Evolutionary conservation across 805 yeast species (phyloP), one percentile per base, ranked within the genome.

Genomic region (Candida coquimbonensis): DNA sequence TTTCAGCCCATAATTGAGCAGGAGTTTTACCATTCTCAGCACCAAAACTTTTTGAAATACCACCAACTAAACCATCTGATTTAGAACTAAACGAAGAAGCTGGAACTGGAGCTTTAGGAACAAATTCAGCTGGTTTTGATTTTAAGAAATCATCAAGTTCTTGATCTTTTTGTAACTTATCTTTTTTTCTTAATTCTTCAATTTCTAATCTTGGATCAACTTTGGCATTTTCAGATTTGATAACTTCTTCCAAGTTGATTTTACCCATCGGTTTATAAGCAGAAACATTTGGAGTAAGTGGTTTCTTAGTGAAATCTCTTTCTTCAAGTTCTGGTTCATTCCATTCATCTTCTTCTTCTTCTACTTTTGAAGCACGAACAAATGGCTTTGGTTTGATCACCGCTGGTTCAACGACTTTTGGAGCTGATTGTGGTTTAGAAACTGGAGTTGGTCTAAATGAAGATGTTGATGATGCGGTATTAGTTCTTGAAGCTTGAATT

Each of bases 1-100:
- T 95, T 60, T 83, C 96, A 24, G 96, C 97, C 97, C 97, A 89
- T 27, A 87, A 57, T 67, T 89, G 96, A 27, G 96, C 96, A 24
- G 97, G 96, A 8, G 96, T 85, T 65, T 87, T 86, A 49, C 96
- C 96, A 49, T 74, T 77, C 50, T 76, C 76, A 44, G 82, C 68
- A 50, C 77, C 93, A 61, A 77, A 83, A 55, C 66, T 65, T 61
- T 78, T 73, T 27, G 78, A 72, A 42, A 80, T 67, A 36, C 87
- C 91, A 44, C 81, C 79, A 39, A 75, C 73, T 5, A 73, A 65
- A 49, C 75, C 72, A 36, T 66, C 68, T 34, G 59, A 55, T 39
- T 56, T 52, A n/a, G 44, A 38, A 16, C 44, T 45, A n/a, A 53
- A 36, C 26, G 59, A 43, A 13, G 52, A 42, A n/a, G 41, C 40